These are phyloP conservation scores for Metarhizium brunneum DNA, from an alignment of 2,329 filamentous ascomycete genomes.

Conservation along the genomic window DNA sequence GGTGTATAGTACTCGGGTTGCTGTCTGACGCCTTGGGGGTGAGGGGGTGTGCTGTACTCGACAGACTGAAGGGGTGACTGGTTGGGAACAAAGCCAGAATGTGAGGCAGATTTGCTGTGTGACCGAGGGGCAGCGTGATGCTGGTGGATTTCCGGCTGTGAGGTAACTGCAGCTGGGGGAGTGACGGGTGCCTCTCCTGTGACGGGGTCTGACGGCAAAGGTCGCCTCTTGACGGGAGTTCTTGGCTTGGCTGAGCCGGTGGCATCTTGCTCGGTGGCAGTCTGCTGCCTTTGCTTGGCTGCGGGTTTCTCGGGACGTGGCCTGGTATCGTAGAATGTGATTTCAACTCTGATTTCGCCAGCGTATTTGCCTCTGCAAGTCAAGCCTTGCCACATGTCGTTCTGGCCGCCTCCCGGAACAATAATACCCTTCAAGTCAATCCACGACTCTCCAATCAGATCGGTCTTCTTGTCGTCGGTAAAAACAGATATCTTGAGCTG, in stretches of 20 bases:
- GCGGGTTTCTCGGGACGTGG: conserved; percentile 67
- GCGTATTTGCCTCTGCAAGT: conserved; percentile 91
- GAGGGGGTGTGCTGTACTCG: conserved; percentile 37
- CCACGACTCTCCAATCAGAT: conserved; percentile 91
- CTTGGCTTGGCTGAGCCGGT: conserved; percentile 35
- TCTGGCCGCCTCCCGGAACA: conserved; percentile 81
- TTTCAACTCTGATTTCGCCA: conserved; percentile 86
- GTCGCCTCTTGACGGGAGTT: conserved; percentile 68
- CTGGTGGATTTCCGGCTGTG: conserved; percentile 31
- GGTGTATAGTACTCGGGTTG: conserved; percentile 24
- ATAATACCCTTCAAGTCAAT: conserved; percentile 76
- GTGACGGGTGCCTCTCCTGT: conserved; percentile 37
- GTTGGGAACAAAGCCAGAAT: conserved; percentile 32
- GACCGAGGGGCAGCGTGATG: conserved; percentile 38
- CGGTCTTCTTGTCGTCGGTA: conserved; percentile 97
- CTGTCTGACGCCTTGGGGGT: conserved; percentile 5
- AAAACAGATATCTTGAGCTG: conserved; percentile 93
- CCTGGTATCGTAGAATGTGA: conserved; percentile 89
- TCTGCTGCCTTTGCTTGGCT: conserved; percentile 41
- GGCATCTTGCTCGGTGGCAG: conserved; percentile 26
- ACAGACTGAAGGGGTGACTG: conserved; percentile 44
- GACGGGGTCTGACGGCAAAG: conserved; percentile 71
- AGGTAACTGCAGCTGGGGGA: conserved; percentile 13
- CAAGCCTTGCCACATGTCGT: conserved; percentile 83
- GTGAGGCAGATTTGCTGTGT: conserved; percentile 30